Evolutionary conservation across 306 rosid genomes (phyloP).

Genomic region (Cucurbita pepo): DNA sequence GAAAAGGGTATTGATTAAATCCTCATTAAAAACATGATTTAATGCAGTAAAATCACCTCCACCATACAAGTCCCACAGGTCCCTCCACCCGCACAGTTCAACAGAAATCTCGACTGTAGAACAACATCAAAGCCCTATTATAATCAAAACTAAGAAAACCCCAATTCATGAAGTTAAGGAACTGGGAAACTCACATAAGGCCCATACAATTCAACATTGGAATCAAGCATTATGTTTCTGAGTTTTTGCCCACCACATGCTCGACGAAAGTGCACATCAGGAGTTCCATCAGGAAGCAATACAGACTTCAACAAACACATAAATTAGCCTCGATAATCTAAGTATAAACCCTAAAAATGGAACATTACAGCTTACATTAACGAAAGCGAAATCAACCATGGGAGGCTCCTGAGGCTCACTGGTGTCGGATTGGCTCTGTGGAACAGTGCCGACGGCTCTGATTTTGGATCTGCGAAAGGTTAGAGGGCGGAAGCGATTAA

Average conservation of each 20-base stretch:
- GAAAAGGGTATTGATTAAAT: neutral
- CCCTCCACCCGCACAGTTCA: constrained; percentile 84
- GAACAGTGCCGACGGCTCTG: constrained; percentile 45
- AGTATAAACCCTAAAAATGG: neutral
- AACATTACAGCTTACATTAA: constrained; percentile 36
- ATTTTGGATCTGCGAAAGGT: constrained; percentile 21
- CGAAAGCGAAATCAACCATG: constrained; percentile 50
- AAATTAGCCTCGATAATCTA: neutral
- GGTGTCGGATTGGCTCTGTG: constrained; percentile 35
- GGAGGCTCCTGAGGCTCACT: constrained; percentile 33
- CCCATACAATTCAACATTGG: constrained; percentile 66
- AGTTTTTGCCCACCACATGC: constrained; percentile 78
- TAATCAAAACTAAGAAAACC: neutral
- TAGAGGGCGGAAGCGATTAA: constrained; percentile 13
- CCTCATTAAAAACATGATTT: neutral
- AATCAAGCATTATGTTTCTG: constrained; percentile 60
- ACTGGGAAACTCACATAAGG: constrained; percentile 45
- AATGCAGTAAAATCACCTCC: constrained; percentile 43
- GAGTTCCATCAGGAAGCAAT: constrained; percentile 84
- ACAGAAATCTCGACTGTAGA: constrained; percentile 42
- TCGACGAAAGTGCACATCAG: constrained; percentile 58
- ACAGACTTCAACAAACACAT: constrained; percentile 38
- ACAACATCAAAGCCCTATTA: neutral
- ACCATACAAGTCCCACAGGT: constrained; percentile 86
- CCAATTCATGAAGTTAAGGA: neutral